A percentile compares a stretch with the other conserved stretches of the same genome.
Evolutionary conservation across 805 yeast species (phyloP).

Genomic region (Wickerhamomyces kurtzmanii): DNA sequence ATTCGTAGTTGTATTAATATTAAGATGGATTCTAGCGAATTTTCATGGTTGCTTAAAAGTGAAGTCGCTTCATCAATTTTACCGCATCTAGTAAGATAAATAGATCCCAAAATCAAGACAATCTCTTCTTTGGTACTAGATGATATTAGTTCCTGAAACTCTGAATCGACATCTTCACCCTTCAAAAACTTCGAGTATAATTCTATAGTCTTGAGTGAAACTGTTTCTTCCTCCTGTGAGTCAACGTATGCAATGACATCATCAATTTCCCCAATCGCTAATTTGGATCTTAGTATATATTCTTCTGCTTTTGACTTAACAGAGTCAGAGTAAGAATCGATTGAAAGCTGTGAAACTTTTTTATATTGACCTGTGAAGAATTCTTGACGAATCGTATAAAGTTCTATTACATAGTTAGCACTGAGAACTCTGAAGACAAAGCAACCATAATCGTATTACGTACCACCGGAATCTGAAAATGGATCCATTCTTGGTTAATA

Average conservation of each 20-base stretch:
- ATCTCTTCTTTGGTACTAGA: slow-evolving; percentile 15
- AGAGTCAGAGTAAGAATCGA: slow-evolving; percentile 28
- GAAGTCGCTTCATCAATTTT: slow-evolving; percentile 32
- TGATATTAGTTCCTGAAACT: slow-evolving; percentile 13
- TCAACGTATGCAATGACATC: slow-evolving; percentile 7
- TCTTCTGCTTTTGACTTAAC: slow-evolving; percentile 16
- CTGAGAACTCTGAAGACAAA: not conserved
- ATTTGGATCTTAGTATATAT: slow-evolving; percentile 24
- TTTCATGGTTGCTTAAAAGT: slow-evolving; percentile 26
- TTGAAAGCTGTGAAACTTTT: slow-evolving; percentile 27
- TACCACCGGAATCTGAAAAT: too few species aligned
- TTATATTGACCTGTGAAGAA: slow-evolving; percentile 52
- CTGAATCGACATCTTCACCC: slow-evolving; percentile 9
- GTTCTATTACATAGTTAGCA: slow-evolving; percentile 22
- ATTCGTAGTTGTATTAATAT: slow-evolving; percentile 30
- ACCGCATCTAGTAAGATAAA: slow-evolving; percentile 28
- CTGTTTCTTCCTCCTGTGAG: slow-evolving; percentile 10
- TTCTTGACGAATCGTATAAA: slow-evolving; percentile 45
- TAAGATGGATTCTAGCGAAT: slow-evolving; percentile 29
- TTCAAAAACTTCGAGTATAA: slow-evolving; percentile 16
- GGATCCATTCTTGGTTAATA: too few species aligned
- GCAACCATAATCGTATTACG: too few species aligned
- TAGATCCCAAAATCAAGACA: slow-evolving; percentile 28
- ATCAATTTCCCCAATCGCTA: slow-evolving; percentile 18
- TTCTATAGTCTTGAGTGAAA: slow-evolving; percentile 20